Conservation (phyloP, 176 grass and related monocot genomes). For the Thinopyrum elongatum region DNA sequence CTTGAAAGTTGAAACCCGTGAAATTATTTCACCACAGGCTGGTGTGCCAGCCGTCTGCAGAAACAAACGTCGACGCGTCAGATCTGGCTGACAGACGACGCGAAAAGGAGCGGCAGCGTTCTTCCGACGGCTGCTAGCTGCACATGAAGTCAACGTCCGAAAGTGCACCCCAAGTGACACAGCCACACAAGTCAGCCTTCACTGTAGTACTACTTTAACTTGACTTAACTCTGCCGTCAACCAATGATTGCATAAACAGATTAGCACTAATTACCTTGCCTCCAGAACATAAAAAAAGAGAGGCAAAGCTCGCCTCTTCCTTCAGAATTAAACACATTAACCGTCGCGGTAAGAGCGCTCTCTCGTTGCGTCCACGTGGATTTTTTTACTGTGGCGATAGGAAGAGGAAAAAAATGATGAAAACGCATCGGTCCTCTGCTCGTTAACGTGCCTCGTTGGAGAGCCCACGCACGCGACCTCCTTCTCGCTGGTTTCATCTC, state of each 20-base stretch:
- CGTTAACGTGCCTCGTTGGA: no score
- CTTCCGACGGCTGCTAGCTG: neutral
- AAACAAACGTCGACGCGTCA: neutral
- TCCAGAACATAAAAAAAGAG: no score
- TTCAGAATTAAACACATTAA: no score
- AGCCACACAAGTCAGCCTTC: neutral
- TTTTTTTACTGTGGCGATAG: no score
- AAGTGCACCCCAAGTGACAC: neutral
- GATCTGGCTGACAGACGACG: constrained; percentile 5
- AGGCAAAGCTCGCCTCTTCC: no score
- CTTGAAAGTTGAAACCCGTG: no score
- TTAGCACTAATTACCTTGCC: neutral
- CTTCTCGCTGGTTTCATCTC: no score
- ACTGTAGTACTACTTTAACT: neutral
- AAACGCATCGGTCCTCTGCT: no score
- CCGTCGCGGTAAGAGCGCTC: no score
- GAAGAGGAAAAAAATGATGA: no score
- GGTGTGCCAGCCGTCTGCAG: neutral
- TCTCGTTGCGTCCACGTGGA: no score
- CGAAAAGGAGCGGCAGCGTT: neutral
- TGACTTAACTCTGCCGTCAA: neutral
- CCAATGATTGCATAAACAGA: neutral
- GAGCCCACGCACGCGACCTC: no score
- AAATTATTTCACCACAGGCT: neutral
- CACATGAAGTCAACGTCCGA: neutral